Evolutionary conservation across 2,329 filamentous ascomycete species (phyloP), one percentile per base, ranked within the genome.

Genomic region (Dothideomycetes sp.): DNA sequence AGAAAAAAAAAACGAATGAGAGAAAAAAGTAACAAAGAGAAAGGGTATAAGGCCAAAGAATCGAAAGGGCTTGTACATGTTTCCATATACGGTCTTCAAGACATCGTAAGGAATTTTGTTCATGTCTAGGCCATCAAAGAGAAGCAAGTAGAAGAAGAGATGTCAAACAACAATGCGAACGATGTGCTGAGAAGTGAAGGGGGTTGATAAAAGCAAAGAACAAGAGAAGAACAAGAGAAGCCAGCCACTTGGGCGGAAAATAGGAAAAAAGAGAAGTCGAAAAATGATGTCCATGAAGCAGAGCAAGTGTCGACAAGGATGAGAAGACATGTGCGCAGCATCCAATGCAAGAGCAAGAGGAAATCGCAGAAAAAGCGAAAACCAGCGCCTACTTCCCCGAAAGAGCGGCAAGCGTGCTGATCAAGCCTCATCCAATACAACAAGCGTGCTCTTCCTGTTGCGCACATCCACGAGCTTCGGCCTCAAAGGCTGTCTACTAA

Each of bases 401-500:
- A n/a, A n/a, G n/a, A n/a, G n/a, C n/a, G n/a, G n/a, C n/a, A n/a
- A n/a, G n/a, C n/a, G n/a, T n/a, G n/a, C n/a, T 43, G n/a, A n/a
- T n/a, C 42, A 45, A 19, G 45, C 45, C 27, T 42, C 43, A 30
- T 55, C 55, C 35, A 55, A 47, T 32, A 56, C 41, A 3, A 53
- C 54, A 18, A 54, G 45, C 20, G 52, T 54, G 37, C 55, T 58
- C 49, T 57, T 58, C 27, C 56, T 46, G 30, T 54, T 52, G 42
- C 48, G 45, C 44, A 60, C 34, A 29, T 59, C 53, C 32, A 60
- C 56, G 3, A 60, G 50, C 20, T 51, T 43, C 15, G 57, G 57
- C 17, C 48, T 33, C 11, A 59, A 24, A 10, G 55, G 55, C 37
- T 53, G 53, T 34, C 52, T 57, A 13, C 44, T 49, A 33, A 39